Evolutionary conservation across 257 asterid species (phyloP).

Genomic region (Ballota nigra): DNA sequence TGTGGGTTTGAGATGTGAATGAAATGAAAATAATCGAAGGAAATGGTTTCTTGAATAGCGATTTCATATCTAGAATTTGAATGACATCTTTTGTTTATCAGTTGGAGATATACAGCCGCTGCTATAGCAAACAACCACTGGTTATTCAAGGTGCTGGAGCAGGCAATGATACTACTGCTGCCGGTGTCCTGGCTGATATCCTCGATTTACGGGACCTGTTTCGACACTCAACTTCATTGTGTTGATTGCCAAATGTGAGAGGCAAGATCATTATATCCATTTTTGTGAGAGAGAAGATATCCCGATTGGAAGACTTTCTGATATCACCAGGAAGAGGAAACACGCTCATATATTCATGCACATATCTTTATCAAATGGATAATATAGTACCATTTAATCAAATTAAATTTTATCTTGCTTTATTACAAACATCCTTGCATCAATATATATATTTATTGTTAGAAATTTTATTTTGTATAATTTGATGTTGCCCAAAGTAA

Average conservation of each 20-base stretch:
- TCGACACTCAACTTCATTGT: conserved; percentile 15
- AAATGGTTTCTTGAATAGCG: no score
- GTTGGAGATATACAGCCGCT: conserved; percentile 76
- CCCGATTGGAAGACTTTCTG: no score
- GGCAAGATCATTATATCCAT: background rate
- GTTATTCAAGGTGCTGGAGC: conserved; percentile 97
- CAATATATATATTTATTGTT: background rate
- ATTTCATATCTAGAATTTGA: background rate
- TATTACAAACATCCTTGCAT: background rate
- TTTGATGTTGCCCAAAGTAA: no score
- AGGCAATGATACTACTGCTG: conserved; percentile 90
- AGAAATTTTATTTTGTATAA: no score
- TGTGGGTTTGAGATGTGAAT: no score
- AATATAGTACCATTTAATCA: no score
- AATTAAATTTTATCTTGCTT: no score
- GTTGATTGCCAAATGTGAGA: background rate
- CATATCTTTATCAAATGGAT: no score
- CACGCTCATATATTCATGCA: no score
- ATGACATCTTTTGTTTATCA: background rate
- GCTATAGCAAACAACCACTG: conserved; percentile 69
- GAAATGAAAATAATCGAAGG: no score
- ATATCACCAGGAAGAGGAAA: no score
- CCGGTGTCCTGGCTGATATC: conserved; percentile 91
- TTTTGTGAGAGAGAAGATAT: background rate
- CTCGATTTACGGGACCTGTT: conserved; percentile 81